phyloP scores from a whole-genome alignment of 2,329 filamentous ascomycete species.

The Alternaria metachromatica region DNA sequence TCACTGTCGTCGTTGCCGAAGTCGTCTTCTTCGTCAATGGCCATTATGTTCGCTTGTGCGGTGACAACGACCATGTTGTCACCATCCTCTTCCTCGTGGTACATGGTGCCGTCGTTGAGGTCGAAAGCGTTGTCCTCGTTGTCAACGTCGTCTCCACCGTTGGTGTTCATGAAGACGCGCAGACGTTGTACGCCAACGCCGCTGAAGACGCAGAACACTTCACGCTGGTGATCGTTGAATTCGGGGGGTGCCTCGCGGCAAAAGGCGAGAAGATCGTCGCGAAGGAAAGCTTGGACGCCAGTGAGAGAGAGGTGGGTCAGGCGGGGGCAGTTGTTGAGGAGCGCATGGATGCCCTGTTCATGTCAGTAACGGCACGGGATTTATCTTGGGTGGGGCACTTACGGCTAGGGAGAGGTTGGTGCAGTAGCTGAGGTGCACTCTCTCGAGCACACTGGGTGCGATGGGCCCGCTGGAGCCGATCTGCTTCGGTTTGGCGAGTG shows the following conservation, averaged over 20 bases:
- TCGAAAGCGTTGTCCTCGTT: slow-evolving; percentile 21
- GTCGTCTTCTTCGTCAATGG: slow-evolving; percentile 53
- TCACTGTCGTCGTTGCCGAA: slow-evolving; percentile 56
- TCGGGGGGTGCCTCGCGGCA: slow-evolving; percentile 89
- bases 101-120: slow-evolving; percentile 39
- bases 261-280: slow-evolving; percentile 81
- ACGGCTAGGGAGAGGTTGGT: slow-evolving; percentile 81
- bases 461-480: slow-evolving; percentile 61
- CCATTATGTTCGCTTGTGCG: slow-evolving; percentile 46
- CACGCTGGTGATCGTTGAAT: slow-evolving; percentile 93
- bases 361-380: slow-evolving; percentile 9
- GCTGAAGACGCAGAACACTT: slow-evolving; percentile 97
- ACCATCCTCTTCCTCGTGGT: slow-evolving; percentile 40
- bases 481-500: slow-evolving; percentile 74
- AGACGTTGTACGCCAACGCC: slow-evolving; percentile 81
- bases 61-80: slow-evolving; percentile 47
- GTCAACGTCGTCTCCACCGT: slow-evolving; percentile 27
- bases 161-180: slow-evolving; percentile 75
- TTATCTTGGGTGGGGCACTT: slow-evolving; percentile 43
- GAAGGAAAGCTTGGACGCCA: slow-evolving; percentile 87
- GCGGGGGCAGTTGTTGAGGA: slow-evolving; percentile 89
- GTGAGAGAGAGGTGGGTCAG: slow-evolving; percentile 95
- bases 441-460: slow-evolving; percentile 75
- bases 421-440: slow-evolving; percentile 97
- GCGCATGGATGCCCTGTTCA: slow-evolving; percentile 79